Conservation (phyloP, 2,329 filamentous ascomycete species). For the Cladorrhinum sp. region DNA sequence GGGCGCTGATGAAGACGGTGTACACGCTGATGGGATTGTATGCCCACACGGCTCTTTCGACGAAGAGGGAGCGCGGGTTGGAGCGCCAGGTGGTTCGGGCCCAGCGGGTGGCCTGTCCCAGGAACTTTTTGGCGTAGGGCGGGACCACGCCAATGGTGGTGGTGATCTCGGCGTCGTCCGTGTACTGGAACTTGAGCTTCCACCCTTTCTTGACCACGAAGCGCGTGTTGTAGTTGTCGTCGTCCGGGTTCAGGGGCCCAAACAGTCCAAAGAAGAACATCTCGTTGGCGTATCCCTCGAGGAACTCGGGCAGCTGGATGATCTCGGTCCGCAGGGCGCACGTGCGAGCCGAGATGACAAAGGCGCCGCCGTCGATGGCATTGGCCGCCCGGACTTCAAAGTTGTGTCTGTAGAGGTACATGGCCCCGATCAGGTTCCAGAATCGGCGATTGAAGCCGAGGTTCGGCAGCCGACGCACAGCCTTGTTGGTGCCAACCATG, state of each 20-base stretch:
- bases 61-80: constrained; percentile 48
- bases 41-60: constrained; percentile 37
- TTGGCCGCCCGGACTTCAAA: constrained; percentile 58
- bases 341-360: constrained; percentile 57
- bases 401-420: constrained; percentile 61
- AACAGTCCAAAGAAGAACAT: constrained; percentile 44
- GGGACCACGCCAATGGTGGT: constrained; percentile 49
- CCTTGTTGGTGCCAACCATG: constrained; percentile 56
- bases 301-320: constrained; percentile 43
- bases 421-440: constrained; percentile 55
- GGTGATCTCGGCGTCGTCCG: constrained; percentile 44
- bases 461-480: constrained; percentile 33
- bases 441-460: constrained; percentile 32
- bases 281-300: constrained; percentile 46
- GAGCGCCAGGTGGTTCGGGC: constrained; percentile 56
- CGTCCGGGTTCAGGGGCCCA: constrained; percentile 51
- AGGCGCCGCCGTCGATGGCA: constrained; percentile 56
- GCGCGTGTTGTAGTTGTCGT: constrained; percentile 61
- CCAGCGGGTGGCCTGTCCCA: constrained; percentile 55
- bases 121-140: constrained; percentile 40
- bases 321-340: constrained; percentile 50
- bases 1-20: constrained; percentile 51
- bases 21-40: constrained; percentile 52
- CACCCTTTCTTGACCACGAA: constrained; percentile 49
- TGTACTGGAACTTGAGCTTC: constrained; percentile 54